These are phyloP conservation scores for Phytophthora uliginosa DNA, from an alignment of 352 stramenopile genomes.

Conservation along the genomic window DNA sequence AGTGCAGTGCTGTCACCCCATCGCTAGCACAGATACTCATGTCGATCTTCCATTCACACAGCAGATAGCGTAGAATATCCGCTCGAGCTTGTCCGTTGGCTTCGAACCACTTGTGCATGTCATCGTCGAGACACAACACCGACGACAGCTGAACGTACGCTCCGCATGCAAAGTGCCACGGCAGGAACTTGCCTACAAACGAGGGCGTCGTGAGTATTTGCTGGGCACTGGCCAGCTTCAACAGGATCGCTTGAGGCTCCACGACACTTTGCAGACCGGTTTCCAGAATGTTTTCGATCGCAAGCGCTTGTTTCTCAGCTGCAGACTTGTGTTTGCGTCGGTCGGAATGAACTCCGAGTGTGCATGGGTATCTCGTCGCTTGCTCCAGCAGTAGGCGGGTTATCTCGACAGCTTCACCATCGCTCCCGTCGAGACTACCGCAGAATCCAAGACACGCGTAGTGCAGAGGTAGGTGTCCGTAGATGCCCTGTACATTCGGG, in stretches of 20 bases:
- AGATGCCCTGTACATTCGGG: conserved; percentile 63
- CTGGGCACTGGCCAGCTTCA: conserved; percentile 40
- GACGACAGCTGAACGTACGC: conserved; percentile 47
- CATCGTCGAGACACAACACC: conserved; percentile 58
- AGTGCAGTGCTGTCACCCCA: conserved; percentile 54
- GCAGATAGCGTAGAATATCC: conserved; percentile 48
- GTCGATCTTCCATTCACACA: conserved; percentile 47
- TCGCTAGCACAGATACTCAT: conserved; percentile 39
- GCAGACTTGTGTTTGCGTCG: conserved; percentile 66
- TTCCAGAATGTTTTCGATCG: conserved; percentile 70
- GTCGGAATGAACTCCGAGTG: conserved; percentile 50
- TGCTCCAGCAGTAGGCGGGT: conserved; percentile 44
- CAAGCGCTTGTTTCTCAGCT: conserved; percentile 57
- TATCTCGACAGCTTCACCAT: conserved; percentile 38
- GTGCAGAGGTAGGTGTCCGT: conserved; percentile 71
- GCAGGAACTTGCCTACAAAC: conserved; percentile 48
- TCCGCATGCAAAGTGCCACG: conserved; percentile 77
- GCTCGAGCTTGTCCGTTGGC: conserved; percentile 53
- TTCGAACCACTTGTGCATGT: conserved; percentile 48
- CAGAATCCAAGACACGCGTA: conserved; percentile 79
- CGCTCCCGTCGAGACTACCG: conserved; percentile 24
- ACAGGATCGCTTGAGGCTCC: conserved; percentile 43
- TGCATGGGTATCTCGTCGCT: conserved; percentile 33
- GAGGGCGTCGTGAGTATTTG: conserved; percentile 46
- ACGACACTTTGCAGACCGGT: conserved; percentile 47